These are phyloP conservation scores for Limnomonas spitsbergensis DNA, from an alignment of 139 green algal genomes.

Conservation along the genomic window DNA sequence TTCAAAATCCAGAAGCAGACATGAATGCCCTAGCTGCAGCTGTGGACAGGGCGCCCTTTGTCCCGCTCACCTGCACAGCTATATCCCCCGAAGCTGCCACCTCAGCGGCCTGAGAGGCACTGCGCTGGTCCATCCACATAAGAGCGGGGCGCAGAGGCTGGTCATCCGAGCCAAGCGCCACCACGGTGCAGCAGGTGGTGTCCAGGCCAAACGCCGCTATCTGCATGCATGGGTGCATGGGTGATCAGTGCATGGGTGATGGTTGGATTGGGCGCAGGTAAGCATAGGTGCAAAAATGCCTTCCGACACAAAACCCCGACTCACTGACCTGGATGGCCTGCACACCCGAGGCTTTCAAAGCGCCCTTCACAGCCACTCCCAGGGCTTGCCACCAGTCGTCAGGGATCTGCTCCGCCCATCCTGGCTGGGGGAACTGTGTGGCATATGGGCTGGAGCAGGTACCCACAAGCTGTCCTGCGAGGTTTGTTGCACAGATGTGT, in stretches of 20 bases:
- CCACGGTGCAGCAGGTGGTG: slow-evolving; percentile 83
- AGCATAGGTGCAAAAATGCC: slow-evolving; percentile 26
- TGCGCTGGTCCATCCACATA: slow-evolving; percentile 82
- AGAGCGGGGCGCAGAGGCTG: slow-evolving; percentile 63
- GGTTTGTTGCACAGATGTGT: no score
- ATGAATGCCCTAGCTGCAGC: no score
- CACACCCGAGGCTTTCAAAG: slow-evolving; percentile 34
- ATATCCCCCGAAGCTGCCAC: slow-evolving; percentile 53
- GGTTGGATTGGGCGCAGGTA: no score
- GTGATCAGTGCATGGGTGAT: no score
- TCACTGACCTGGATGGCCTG: background rate
- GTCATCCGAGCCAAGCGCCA: slow-evolving; percentile 55
- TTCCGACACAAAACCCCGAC: background rate
- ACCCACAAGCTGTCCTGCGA: no score
- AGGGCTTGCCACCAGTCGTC: slow-evolving; percentile 68
- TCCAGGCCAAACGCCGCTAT: slow-evolving; percentile 59
- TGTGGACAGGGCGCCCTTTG: no score
- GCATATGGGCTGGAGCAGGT: slow-evolving; percentile 23
- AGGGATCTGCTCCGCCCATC: slow-evolving; percentile 72
- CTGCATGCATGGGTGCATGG: no score
- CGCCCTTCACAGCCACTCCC: slow-evolving; percentile 47
- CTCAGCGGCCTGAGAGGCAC: slow-evolving; percentile 51
- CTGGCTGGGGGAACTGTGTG: slow-evolving; percentile 34
- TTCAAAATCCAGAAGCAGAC: no score
- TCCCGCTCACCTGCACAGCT: slow-evolving; percentile 55